Evolutionary conservation across 257 asterid species (phyloP), one percentile per base, ranked within the genome.

Genomic region (Solanum rostratum): DNA sequence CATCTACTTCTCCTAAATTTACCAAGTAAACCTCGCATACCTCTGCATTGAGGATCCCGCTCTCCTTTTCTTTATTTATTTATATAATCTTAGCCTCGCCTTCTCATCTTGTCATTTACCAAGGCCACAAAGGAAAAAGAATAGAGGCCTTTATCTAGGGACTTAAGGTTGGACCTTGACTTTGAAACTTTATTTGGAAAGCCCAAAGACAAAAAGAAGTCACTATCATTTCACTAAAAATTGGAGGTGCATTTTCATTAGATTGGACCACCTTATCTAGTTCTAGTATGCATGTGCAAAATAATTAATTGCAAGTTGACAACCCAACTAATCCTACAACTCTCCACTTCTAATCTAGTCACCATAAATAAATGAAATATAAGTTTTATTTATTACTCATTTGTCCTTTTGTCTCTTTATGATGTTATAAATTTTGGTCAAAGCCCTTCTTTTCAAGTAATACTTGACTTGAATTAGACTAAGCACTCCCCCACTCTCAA

Each of bases 401-500:
- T 45, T 80, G 39, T 62, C 53, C 49, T 82, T 87, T 70, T 85
- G 90, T 79, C 88, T 43, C 60, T 22, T 83, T 69, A 30, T 85
- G 83, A 84, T 76, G 13, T 65, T 15, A 66, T 54, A 45, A 86
- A 53, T 46, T 43, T 65, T 88, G 86, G 91, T 88, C 89, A 88
- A 85, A 86, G 66, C 84, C 88, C 84, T 62, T 18, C 7, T 83
- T 86, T 83, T 87, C 85, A 83, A 83, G 90, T 85, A 63, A 88
- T 19, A 41, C 45, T 84, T 59, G 30, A 57, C 86, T 84, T 84
- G 19, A 70, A 30, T 80, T 49, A 30, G 30, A 45, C 86, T 79
- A 70, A 59, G 49, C 15, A 49, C 5, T 18, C 15, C 16, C 24
- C 24, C 15, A 6, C 15, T 52, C 62, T 29, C 22, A 9, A 10